Evolutionary conservation across 208 protist species (phyloP), one percentile per base, ranked within the genome.

Genomic region (Acanthamoeba lenticulata): DNA sequence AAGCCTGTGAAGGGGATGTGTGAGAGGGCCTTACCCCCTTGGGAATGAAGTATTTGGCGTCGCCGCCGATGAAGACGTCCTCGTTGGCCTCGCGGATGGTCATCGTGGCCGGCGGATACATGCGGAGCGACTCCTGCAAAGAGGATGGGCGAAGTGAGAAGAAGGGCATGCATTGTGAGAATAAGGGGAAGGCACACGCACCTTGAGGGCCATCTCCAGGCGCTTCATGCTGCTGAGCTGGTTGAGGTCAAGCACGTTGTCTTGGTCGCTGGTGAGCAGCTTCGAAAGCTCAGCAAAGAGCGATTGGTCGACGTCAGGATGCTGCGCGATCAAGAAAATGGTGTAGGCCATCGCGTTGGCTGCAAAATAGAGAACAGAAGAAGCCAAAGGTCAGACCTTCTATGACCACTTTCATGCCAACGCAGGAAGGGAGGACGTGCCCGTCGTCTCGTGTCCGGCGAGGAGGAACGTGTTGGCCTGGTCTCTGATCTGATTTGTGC

Each of bases 341-440:
- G 85, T 90, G 36, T 90, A 90, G 57, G 85, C 85, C 47, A 90
- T 17, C 27, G 85, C 47, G 17, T 90, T 90, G 36, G 85, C 47
- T 62, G 38, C 40, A 83, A 57, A 57, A 57, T 57, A 57, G 9
- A 57, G 19, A n/a, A n/a, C n/a, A n/a, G n/a, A n/a, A n/a, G n/a
- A n/a, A n/a, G n/a, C 15, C 21, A 27, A 60, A 60, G 52, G 52
- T 60, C 21, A 11, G 52, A 27, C 21, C 11, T 11, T 11, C 52
- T 60, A 27, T 60, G 15, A 11, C 15, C 11, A 60, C 15, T 11
- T 60, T 60, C 52, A 60, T 60, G 21, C 11, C 15, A 60, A 32
- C 29, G 29, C 27, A 34, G 11, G 9, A 11, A 32, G 11, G 7
- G n/a, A 15, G 17, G n/a, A 29, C 62, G 11, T 49, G 49, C 72